Evolutionary conservation across 1,139 yeast species (phyloP).

Genomic region (Sporopachydermia cereana): DNA sequence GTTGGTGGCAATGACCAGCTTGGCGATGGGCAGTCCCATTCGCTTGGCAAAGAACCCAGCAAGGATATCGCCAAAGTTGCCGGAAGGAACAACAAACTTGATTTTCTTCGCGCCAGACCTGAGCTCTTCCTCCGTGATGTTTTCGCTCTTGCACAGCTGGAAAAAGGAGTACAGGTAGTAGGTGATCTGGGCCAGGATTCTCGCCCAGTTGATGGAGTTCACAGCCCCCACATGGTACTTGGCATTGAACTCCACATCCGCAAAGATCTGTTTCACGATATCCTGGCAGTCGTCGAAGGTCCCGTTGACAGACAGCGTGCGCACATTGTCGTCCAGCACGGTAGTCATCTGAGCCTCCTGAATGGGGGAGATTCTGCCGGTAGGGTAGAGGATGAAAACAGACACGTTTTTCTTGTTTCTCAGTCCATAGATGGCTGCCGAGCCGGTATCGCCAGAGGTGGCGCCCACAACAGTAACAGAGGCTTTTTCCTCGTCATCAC

Average conservation of each 20-base stretch:
- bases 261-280: constrained; percentile 84
- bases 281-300: constrained; percentile 98
- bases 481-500: constrained; percentile 48
- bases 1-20: constrained; percentile 86
- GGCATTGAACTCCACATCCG: constrained; percentile 75
- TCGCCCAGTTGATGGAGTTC: constrained; percentile 97
- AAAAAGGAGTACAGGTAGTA: constrained; percentile 90
- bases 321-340: constrained; percentile 88
- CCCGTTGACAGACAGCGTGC: constrained; percentile 88
- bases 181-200: constrained; percentile 94
- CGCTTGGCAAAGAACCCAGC: constrained; percentile 92
- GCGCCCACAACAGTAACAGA: constrained; percentile 96
- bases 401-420: constrained; percentile 94
- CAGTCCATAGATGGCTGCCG: constrained; percentile 96
- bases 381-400: constrained; percentile 90
- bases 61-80: constrained; percentile 94
- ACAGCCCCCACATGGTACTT: constrained; percentile 95
- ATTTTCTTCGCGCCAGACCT: constrained; percentile 34
- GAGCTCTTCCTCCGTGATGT: constrained; percentile 18
- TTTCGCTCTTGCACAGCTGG: constrained; percentile 42
- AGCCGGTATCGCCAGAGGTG: constrained; percentile 97
- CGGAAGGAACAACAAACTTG: constrained; percentile 90
- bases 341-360: constrained; percentile 99
- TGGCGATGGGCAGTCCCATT: constrained; percentile 89
- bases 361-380: constrained; percentile 93